Conservation (phyloP, 768 basidiomycete species). For the Polyporus arcularius region DNA sequence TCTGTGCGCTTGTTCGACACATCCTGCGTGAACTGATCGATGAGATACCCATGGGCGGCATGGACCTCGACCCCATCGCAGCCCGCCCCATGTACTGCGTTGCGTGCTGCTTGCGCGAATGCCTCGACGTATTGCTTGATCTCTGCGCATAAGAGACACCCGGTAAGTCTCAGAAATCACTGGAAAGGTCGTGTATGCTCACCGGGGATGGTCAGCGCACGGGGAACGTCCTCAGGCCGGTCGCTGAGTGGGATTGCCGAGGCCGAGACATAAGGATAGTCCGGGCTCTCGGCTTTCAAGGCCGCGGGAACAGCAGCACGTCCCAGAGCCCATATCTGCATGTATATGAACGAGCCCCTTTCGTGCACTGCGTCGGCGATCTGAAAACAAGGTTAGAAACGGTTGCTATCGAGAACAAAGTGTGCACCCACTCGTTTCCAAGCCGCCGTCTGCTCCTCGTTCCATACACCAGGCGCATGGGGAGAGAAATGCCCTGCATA, state of each 20-base stretch:
- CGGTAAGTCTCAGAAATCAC: neutral
- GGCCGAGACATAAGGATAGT: slow-evolving; percentile 35
- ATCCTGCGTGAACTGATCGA: slow-evolving; percentile 41
- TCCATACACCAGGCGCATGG: slow-evolving; percentile 63
- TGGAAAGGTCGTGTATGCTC: neutral
- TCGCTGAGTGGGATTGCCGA: slow-evolving; percentile 29
- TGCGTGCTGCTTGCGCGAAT: slow-evolving; percentile 21
- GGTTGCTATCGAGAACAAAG: neutral
- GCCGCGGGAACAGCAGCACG: slow-evolving; percentile 37
- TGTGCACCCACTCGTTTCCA: slow-evolving; percentile 44
- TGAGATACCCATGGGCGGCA: slow-evolving; percentile 24
- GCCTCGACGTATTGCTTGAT: slow-evolving; percentile 39
- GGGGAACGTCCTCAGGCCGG: slow-evolving; percentile 13
- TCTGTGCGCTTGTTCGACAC: slow-evolving; percentile 41
- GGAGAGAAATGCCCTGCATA: slow-evolving; percentile 44
- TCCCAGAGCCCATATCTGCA: slow-evolving; percentile 61
- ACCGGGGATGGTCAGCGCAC: slow-evolving; percentile 25
- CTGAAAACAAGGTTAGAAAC: slow-evolving; percentile 28
- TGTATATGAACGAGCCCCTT: slow-evolving; percentile 49
- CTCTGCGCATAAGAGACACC: slow-evolving; percentile 8
- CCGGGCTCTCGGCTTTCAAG: slow-evolving; percentile 38
- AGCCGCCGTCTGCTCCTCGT: slow-evolving; percentile 46
- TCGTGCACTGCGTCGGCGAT: slow-evolving; percentile 59
- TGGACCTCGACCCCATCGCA: slow-evolving; percentile 47
- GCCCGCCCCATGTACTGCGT: slow-evolving; percentile 37